phyloP scores from a whole-genome alignment of 768 basidiomycete species.

The Gautieria morchelliformis region DNA sequence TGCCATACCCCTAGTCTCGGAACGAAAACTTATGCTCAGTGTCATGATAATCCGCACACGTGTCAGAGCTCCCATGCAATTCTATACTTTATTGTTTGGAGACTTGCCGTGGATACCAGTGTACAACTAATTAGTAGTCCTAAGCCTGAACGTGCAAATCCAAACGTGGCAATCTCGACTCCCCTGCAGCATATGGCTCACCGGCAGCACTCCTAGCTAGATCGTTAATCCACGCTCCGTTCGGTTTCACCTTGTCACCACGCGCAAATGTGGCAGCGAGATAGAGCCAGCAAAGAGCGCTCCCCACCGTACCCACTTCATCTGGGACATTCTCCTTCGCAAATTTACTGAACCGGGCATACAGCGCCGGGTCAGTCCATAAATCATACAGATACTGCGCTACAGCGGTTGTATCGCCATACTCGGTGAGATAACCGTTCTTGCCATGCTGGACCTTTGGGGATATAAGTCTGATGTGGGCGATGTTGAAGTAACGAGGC shows the following conservation, averaged over 20 bases:
- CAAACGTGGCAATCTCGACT: constrained; percentile 63
- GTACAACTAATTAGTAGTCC: not conserved
- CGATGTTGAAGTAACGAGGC: not conserved
- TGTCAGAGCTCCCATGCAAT: too few relatives aligned
- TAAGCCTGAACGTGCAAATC: constrained; percentile 35
- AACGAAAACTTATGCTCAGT: not conserved
- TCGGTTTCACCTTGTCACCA: constrained; percentile 68
- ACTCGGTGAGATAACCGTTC: constrained; percentile 76
- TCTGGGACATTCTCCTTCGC: constrained; percentile 73
- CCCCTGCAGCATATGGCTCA: constrained; percentile 54
- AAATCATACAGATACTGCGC: constrained; percentile 70
- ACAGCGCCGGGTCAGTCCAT: constrained; percentile 63
- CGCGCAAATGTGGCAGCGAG: constrained; percentile 74
- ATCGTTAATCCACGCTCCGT: constrained; percentile 82
- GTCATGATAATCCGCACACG: too few relatives aligned
- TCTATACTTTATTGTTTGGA: too few relatives aligned
- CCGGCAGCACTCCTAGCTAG: constrained; percentile 67
- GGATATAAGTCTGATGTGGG: not conserved
- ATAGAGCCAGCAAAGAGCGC: constrained; percentile 56
- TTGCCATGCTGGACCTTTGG: constrained; percentile 61
- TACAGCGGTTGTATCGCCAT: constrained; percentile 67
- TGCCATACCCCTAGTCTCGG: not conserved
- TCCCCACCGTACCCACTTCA: constrained; percentile 79
- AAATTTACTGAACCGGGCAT: constrained; percentile 39
- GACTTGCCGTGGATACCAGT: too few relatives aligned